These are phyloP conservation scores for Xylariales sp. DNA, from an alignment of 2,329 filamentous ascomycete species.

Conservation along the genomic window DNA sequence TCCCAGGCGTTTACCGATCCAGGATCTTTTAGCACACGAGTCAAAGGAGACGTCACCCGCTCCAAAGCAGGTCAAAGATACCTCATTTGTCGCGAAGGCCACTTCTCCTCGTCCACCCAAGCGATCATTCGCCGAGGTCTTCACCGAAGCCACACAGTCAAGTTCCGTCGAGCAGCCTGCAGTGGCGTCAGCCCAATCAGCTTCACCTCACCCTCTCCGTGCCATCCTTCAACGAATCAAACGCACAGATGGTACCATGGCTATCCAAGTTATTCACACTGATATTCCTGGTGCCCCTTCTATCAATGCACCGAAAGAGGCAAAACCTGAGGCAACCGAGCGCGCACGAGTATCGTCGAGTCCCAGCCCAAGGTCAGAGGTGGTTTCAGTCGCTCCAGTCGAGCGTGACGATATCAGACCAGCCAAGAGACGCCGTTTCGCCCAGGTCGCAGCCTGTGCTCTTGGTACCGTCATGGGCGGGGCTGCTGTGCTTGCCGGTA, in stretches of 20 bases:
- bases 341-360: not conserved
- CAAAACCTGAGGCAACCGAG: not conserved
- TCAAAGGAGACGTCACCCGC: slow-evolving; percentile 10
- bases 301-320: not conserved
- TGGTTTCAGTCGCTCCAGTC: not conserved
- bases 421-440: slow-evolving; percentile 25
- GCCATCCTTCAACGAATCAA: no score
- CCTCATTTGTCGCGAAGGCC: not conserved
- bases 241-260: not conserved
- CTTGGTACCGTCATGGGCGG: slow-evolving; percentile 21
- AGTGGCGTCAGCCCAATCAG: not conserved
- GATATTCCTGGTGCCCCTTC: no score
- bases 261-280: no score
- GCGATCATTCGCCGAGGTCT: slow-evolving; percentile 23
- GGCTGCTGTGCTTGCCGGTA: slow-evolving; percentile 17
- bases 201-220: not conserved
- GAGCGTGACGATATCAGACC: slow-evolving; percentile 14
- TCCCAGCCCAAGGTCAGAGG: not conserved
- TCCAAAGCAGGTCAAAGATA: not conserved
- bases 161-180: not conserved
- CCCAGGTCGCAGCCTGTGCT: slow-evolving; percentile 23
- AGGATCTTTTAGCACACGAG: slow-evolving; percentile 24
- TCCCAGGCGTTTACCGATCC: slow-evolving; percentile 21
- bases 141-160: slow-evolving; percentile 1
- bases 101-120: slow-evolving; percentile 12